Base-by-base conservation (phyloP, 202 grass and related monocot genomes). In the Schoenoplectus tabernaemontani region DNA sequence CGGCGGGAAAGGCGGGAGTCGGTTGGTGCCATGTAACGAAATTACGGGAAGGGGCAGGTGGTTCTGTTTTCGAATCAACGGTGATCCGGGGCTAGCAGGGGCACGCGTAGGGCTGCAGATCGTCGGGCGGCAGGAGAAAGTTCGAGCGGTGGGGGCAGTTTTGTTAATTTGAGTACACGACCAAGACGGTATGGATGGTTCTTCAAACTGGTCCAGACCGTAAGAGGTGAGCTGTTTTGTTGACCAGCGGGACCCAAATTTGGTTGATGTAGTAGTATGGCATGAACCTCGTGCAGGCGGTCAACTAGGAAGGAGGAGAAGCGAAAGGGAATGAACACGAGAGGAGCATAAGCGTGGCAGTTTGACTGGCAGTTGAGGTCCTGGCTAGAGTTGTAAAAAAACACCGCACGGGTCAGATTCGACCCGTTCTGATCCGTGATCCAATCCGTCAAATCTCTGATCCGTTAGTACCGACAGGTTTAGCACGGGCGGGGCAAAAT, bases 141-240 rank as follows among this genome's bases (percentile, higher is more conserved):
- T 20, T 58, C 73, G 12, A 56, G 69, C 70, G 46, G 70, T 75
- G 70, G 44, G 70, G 70, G 70, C 20, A 71, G 9, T 32, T 75
- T 56, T 28, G 69, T 53, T 4, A 47, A 77, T 77, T 32, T 41
- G 44, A 56, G 42, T 1, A 76, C 10, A 34, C 1, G 13, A 48
- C 32, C 12, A 20, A 71, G 39, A 19, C 9, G 67, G 67, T 12
- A 7, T 30, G 12, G 39, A 11, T 20, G 8, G 11, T 53, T n/a
- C 16, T 4, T 4, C 0, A 53, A 53, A n/a, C 48, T 5, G 13
- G 48, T 0, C 13, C 4, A 53, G 0, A 9, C 48, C 48, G 48
- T 17, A 53, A 17, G n/a, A 0, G 13, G 48, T 53, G 48, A 53
- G 5, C 48, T n/a, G 2, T 53, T 0, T 53, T 0, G 15, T 3